phyloP scores from a whole-genome alignment of 1,284 basidiomycete genomes.

The Malassezia furfur region DNA sequence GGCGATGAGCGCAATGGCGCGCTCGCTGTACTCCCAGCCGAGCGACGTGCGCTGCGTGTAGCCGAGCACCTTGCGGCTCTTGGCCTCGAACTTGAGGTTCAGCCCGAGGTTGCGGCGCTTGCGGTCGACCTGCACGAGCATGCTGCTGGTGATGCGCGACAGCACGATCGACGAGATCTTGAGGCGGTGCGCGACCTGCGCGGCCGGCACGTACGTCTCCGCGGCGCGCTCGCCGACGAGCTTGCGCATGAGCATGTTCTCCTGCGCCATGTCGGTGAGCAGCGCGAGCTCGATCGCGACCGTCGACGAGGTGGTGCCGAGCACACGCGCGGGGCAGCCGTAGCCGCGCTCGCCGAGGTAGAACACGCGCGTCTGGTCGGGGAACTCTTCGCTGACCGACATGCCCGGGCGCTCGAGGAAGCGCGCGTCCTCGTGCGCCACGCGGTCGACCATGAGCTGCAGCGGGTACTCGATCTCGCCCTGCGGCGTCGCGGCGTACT shows the following conservation, averaged over 20 bases:
- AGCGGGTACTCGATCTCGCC: slow-evolving; percentile 77
- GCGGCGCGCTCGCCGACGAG: slow-evolving; percentile 29
- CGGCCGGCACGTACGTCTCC: slow-evolving; percentile 29
- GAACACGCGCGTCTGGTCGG: slow-evolving; percentile 78
- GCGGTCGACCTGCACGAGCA: slow-evolving; percentile 67
- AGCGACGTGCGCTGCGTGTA: slow-evolving; percentile 76
- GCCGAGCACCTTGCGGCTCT: slow-evolving; percentile 87
- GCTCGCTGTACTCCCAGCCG: slow-evolving; percentile 89
- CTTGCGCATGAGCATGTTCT: slow-evolving; percentile 28
- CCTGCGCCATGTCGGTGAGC: slow-evolving; percentile 36
- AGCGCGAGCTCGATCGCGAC: slow-evolving; percentile 37
- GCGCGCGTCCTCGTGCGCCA: slow-evolving; percentile 36
- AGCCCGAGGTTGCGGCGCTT: slow-evolving; percentile 81
- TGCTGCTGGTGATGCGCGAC: slow-evolving; percentile 81
- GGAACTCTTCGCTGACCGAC: slow-evolving; percentile 77
- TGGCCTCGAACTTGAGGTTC: slow-evolving; percentile 91
- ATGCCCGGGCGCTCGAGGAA: slow-evolving; percentile 60
- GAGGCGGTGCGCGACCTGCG: slow-evolving; percentile 27
- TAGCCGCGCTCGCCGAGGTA: slow-evolving; percentile 89
- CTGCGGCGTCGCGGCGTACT: slow-evolving; percentile 66
- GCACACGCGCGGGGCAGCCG: slow-evolving; percentile 83
- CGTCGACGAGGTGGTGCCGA: slow-evolving; percentile 55
- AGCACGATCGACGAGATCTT: slow-evolving; percentile 50
- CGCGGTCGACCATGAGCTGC: slow-evolving; percentile 33
- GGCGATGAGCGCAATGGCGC: slow-evolving; percentile 67